A percentile compares a stretch with the other conserved stretches of the same genome.
phyloP scores from a whole-genome alignment of 2,329 filamentous ascomycete genomes.

The Microdochium bolleyi region DNA sequence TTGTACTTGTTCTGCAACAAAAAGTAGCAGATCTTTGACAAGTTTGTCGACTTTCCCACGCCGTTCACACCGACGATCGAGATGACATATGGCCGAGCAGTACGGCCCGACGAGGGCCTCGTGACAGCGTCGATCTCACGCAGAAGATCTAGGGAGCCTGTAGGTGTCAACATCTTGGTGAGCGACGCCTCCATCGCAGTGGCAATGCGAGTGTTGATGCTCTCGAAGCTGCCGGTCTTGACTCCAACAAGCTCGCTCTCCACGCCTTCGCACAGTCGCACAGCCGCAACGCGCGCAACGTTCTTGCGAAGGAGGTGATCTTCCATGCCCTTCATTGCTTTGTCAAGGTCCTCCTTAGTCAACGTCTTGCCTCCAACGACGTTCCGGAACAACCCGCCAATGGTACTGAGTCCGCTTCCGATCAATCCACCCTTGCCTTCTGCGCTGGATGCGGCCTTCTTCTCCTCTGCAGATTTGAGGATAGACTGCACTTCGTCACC shows the following conservation, averaged over 20 bases:
- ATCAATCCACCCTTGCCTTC: conserved; percentile 58
- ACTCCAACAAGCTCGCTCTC: conserved; percentile 83
- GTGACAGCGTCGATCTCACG: conserved; percentile 82
- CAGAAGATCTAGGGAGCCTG: conserved; percentile 86
- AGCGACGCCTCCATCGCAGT: conserved; percentile 87
- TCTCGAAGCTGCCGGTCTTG: conserved; percentile 89
- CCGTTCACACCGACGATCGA: conserved; percentile 98
- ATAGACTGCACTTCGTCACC: conserved; percentile 92
- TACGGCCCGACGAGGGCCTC: conserved; percentile 52
- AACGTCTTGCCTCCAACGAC: conserved; percentile 91
- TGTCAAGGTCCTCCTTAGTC: conserved; percentile 81
- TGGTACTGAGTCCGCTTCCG: conserved; percentile 70
- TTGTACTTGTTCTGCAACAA: conserved; percentile 94
- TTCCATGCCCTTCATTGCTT: conserved; percentile 92
- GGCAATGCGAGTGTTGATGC: conserved; percentile 74
- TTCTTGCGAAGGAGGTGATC: conserved; percentile 94
- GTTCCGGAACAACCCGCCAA: conserved; percentile 86
- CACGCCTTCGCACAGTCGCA: conserved; percentile 85
- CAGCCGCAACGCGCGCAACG: conserved; percentile 86
- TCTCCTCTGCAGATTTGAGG: conserved; percentile 68
- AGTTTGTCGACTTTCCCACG: conserved; percentile 94
- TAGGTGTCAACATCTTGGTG: conserved; percentile 91
- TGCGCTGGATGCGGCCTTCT: conserved; percentile 36
- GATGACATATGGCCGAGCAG: conserved; percentile 83
- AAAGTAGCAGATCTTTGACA: conserved; percentile 98